Evolutionary conservation across 352 stramenopile species (phyloP).

Genomic region (Phytophthora hibernalis): DNA sequence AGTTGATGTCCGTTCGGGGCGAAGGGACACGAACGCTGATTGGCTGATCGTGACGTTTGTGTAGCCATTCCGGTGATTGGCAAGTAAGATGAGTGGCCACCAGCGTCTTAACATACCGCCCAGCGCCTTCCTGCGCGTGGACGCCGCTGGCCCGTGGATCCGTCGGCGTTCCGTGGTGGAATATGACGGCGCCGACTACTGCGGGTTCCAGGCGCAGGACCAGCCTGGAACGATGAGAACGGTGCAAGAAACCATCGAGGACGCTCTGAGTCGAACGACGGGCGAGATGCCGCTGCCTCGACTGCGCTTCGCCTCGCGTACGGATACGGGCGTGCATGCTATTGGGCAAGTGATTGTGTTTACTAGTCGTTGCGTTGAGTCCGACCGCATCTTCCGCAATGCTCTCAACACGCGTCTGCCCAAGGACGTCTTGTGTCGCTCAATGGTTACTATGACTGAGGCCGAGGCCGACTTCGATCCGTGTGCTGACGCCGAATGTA

Average conservation of each 20-base stretch:
- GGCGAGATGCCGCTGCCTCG: slow-evolving; percentile 61
- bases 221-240: slow-evolving; percentile 53
- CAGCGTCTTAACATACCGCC: slow-evolving; percentile 48
- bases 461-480: slow-evolving; percentile 54
- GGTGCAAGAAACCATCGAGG: slow-evolving; percentile 78
- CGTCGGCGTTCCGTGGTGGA: slow-evolving; percentile 55
- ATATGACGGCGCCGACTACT: slow-evolving; percentile 84
- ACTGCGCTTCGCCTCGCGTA: slow-evolving; percentile 91
- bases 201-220: slow-evolving; percentile 87
- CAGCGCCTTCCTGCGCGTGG: slow-evolving; percentile 54
- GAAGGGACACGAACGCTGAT: slow-evolving; percentile 35
- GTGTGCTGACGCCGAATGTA: slow-evolving; percentile 51
- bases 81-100: slow-evolving; percentile 19
- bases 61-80: slow-evolving; percentile 24
- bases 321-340: slow-evolving; percentile 94
- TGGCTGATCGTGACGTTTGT: slow-evolving; percentile 6
- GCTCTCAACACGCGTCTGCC: slow-evolving; percentile 81
- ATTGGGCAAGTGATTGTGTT: slow-evolving; percentile 92
- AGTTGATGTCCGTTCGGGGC: neutral
- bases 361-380: slow-evolving; percentile 62
- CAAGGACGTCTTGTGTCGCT: slow-evolving; percentile 61
- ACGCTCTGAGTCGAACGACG: slow-evolving; percentile 73
- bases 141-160: slow-evolving; percentile 21
- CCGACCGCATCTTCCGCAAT: slow-evolving; percentile 59
- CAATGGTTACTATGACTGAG: slow-evolving; percentile 32